These are phyloP conservation scores for Podaxis pistillaris DNA, from an alignment of 768 basidiomycete genomes.

Conservation along the genomic window DNA sequence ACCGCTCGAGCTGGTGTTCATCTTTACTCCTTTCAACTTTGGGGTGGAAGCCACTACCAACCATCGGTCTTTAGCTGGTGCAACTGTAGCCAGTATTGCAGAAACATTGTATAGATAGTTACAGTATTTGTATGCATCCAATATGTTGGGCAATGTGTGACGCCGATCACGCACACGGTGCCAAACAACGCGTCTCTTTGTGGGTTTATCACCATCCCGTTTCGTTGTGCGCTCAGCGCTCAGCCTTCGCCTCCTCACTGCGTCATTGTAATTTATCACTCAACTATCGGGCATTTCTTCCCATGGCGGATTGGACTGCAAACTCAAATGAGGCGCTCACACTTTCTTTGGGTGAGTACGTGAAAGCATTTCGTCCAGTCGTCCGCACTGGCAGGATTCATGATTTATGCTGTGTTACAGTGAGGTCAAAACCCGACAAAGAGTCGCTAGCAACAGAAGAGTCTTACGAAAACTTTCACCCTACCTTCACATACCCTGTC, in stretches of 20 bases:
- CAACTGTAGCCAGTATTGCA: too few relatives aligned
- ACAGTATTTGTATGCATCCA: neutral
- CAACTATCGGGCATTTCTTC: neutral
- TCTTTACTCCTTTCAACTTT: too few relatives aligned
- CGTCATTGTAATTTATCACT: neutral
- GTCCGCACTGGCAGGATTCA: neutral
- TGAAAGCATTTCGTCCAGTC: neutral
- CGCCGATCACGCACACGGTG: neutral
- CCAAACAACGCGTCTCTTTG: constrained; percentile 34
- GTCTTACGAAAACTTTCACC: constrained; percentile 69
- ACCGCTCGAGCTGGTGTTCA: too few relatives aligned
- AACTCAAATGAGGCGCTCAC: constrained; percentile 77
- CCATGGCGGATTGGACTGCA: constrained; percentile 70
- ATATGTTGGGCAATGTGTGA: neutral
- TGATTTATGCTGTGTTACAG: constrained; percentile 34
- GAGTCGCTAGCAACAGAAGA: constrained; percentile 55
- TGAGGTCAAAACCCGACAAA: constrained; percentile 68
- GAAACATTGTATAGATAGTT: neutral
- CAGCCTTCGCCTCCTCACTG: neutral
- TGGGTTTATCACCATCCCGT: neutral
- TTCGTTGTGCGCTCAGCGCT: neutral
- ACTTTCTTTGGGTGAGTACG: constrained; percentile 66
- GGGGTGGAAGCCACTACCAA: too few relatives aligned
- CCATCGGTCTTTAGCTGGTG: too few relatives aligned
- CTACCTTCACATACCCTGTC: constrained; percentile 93